Evolutionary conservation across 164 flowering plant species (phyloP), one percentile per base, ranked within the genome.

Genomic region (Houttuynia cordata): DNA sequence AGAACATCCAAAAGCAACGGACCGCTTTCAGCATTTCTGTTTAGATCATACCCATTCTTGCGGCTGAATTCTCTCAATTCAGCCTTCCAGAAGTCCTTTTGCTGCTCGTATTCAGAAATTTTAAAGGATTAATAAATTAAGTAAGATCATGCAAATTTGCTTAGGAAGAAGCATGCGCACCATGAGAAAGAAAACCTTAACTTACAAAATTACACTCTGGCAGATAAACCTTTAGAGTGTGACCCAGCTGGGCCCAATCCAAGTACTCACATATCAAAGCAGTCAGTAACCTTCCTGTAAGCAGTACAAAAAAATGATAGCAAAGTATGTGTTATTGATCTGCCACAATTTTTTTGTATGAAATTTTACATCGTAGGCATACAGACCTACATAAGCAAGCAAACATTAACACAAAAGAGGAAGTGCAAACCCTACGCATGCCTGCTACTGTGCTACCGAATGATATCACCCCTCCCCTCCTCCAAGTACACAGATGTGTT

Each of bases 191-290:
- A 58, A 67, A 15, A 19, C 0, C 0, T 18, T 41, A 12, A 49
- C 24, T 80, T 86, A 94, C 99, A 97, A 91, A 75, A 78, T 91
- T 94, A 59, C 97, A 94, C 69, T 94, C 99, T 7, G 99, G 99
- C 70, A 70, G 77, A 79, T 91, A 94, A 60, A 91, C 99, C 84
- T 94, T 91, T 56, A 84, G 74, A 0, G 95, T 94, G 77, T 94
- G 99, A 56, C 78, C 79, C 51, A 94, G 76, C 62, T 91, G 91
- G 55, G 99, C 99, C 99, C 99, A 94, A 68, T 94, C 99, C 78
- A 94, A 67, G 78, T 94, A 94, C 76, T 94, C 99, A 76, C 93
- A 88, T 68, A 94, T 68, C 30, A 94, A 70, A 55, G 99, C 89
- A 64, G 93, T 87, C 64, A 94, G 76, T 54, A 94, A 77, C 78